A percentile compares a stretch with the other conserved stretches of the same genome.
phyloP scores from a whole-genome alignment of 371 early-diverging fungal species.

The Mortierella polycephala region DNA sequence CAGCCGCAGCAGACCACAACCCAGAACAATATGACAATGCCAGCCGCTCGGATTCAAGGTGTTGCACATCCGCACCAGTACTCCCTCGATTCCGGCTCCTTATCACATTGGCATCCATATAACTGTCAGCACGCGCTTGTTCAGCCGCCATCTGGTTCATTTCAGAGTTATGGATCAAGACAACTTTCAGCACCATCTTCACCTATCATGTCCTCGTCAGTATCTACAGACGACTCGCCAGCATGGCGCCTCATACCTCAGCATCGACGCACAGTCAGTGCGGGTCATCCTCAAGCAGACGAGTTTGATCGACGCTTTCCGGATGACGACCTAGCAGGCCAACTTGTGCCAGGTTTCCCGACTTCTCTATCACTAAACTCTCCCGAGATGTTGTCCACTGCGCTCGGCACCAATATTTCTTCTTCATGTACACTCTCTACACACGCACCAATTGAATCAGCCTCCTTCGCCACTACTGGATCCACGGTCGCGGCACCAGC shows the following conservation, averaged over 20 bases:
- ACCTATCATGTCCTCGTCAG: slow-evolving; percentile 10
- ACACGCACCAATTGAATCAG: background rate
- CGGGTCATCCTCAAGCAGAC: slow-evolving; percentile 1
- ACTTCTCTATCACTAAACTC: slow-evolving; percentile 12
- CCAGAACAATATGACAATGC: background rate
- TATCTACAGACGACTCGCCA: background rate
- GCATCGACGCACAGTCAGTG: slow-evolving; percentile 43
- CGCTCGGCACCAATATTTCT: background rate
- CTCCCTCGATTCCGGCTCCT: slow-evolving; percentile 8
- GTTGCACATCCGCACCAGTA: slow-evolving; percentile 7
- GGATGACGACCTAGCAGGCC: slow-evolving; percentile 23
- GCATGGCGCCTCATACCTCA: slow-evolving; percentile 17
- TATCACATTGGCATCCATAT: slow-evolving; percentile 32
- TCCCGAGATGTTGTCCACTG: background rate
- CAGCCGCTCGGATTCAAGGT: background rate
- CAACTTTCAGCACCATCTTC: slow-evolving; percentile 45
- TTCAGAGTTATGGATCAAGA: background rate
- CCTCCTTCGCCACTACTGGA: background rate
- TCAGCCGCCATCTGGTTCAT: background rate
- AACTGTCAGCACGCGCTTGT: slow-evolving; percentile 14
- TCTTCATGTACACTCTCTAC: background rate
- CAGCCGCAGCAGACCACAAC: background rate
- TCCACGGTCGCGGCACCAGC: background rate
- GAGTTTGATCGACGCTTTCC: slow-evolving; percentile 34
- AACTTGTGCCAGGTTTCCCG: slow-evolving; percentile 17